Evolutionary conservation across 306 rosid genomes (phyloP), one percentile per base, ranked within the genome.

Genomic region (Mimosa bimucronata): DNA sequence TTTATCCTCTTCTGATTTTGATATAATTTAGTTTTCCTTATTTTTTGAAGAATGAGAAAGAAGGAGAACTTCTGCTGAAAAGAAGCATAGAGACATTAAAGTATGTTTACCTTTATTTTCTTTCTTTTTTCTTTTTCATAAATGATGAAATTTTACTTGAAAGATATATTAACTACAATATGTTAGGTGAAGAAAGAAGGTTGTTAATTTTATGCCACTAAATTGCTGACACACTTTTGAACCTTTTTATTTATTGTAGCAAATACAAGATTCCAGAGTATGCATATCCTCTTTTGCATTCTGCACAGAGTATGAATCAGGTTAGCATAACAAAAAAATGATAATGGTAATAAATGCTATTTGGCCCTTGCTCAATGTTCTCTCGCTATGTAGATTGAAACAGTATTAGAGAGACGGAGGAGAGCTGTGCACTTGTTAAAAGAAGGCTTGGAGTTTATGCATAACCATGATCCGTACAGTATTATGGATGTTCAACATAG

Each of bases 271-370:
- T 94, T 86, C 93, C 97, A 6, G 97, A 92, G 73, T 81, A 78
- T 30, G 93, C 89, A 40, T 86, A 80, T 92, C 86, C 88, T 48
- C 97, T 92, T 89, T 80, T 94, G 79, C 91, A 82, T 65, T 91
- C 97, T 29, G 79, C 94, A 7, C 75, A 80, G 64, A 83, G 81
- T 48, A 94, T 94, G 68, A 94, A 91, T 34, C 90, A 85, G 97
- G 98, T 94, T 70, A 71, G 38, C 2, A 34, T 34, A 34, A 34
- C 5, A 34, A 34, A 34, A 34, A 34, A 0, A 34, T n/a, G n/a
- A 34, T 34, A 1, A 34, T 34, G 5, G 38, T 34, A 34, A 6
- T 3, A 34, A 34, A 34, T 1, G 38, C 5, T 34, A 6, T 34
- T 34, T 34, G 38, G 38, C 3, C 38, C 5, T 34, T 34, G 5